Evolutionary conservation across 75 land plant species (phyloP).

Genomic region (Cupressus sempervirens): DNA sequence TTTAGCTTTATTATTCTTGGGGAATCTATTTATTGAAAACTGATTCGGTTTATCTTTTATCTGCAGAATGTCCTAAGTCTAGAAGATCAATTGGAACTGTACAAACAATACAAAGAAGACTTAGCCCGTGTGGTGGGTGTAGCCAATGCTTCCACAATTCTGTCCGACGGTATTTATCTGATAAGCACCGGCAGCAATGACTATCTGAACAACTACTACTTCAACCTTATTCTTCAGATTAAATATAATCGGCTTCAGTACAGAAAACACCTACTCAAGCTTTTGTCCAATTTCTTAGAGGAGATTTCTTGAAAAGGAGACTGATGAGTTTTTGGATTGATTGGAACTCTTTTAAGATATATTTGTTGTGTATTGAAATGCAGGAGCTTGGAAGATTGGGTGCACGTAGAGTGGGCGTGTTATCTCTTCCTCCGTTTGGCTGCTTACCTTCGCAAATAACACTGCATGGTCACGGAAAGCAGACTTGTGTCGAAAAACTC

Average conservation of each 20-base stretch:
- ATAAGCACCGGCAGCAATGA: slow-evolving; percentile 17
- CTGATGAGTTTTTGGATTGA: neutral
- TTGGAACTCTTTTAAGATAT: neutral
- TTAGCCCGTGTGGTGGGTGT: neutral
- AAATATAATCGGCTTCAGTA: neutral
- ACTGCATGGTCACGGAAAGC: slow-evolving; percentile 33
- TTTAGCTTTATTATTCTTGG: neutral
- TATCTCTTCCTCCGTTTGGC: slow-evolving; percentile 84
- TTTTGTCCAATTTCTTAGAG: slow-evolving; percentile 34
- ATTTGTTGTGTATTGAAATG: neutral
- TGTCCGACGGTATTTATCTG: neutral
- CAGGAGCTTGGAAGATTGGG: slow-evolving; percentile 67
- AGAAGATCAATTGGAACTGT: slow-evolving; percentile 1
- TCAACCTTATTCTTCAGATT: neutral
- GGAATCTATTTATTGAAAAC: neutral
- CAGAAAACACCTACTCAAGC: neutral
- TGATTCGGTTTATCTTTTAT: neutral
- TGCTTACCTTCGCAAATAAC: slow-evolving; percentile 76
- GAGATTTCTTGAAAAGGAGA: neutral
- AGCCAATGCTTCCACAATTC: slow-evolving; percentile 7
- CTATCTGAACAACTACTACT: slow-evolving; percentile 9
- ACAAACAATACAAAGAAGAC: neutral
- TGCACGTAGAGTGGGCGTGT: slow-evolving; percentile 66
- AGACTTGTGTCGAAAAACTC: slow-evolving; percentile 44
- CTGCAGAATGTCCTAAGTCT: neutral